Base-by-base conservation (phyloP, 345 rosid genomes). In the Psidium friedrichsthalianum region DNA sequence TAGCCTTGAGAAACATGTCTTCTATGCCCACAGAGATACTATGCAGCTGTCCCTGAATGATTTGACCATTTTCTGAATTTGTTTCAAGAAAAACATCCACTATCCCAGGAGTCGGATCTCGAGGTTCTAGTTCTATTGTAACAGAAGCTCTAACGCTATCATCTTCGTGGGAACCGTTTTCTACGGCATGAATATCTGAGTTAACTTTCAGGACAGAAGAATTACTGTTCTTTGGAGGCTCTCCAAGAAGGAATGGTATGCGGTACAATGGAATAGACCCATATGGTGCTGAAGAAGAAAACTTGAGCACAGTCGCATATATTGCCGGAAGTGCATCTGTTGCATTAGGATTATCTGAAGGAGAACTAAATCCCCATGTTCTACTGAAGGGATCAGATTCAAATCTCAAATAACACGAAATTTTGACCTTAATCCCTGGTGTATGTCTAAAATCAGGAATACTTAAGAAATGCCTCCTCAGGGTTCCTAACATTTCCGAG, bases 1-100 rank as follows among this genome's bases (percentile, higher is more conserved):
- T 91, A 80, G 98, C 94, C 88, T 93, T 95, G 21, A 92, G 94
- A 93, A 97, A 97, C 98, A 97, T 93, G 90, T 97, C 99, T 90
- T 95, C 98, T 84, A 97, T 95, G 58, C 98, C 98, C 44, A 95
- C 92, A 4, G 92, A 90, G 82, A 95, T 91, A 86, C 92, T 91
- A 84, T 92, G 94, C 87, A 97, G 95, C 90, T 93, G 95, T 29
- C 98, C 98, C 12, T 86, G 86, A 85, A 95, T 92, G 80, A 97
- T 91, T 88, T 95, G 97, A 85, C 98, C 98, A 89, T 87, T 92
- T 88, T 93, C 98, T 52, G 93, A 91, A 88, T 93, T 95, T 86
- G 99, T 92, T 91, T 97, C 98, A 82, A 97, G 90, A n/a, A 85
- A 93, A 87, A 94, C 96, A 87, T 97, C 96, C 22, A 97, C 95